Base-by-base conservation (phyloP, 2,329 filamentous ascomycete species). In the Berkeleyomyces basicola region DNA sequence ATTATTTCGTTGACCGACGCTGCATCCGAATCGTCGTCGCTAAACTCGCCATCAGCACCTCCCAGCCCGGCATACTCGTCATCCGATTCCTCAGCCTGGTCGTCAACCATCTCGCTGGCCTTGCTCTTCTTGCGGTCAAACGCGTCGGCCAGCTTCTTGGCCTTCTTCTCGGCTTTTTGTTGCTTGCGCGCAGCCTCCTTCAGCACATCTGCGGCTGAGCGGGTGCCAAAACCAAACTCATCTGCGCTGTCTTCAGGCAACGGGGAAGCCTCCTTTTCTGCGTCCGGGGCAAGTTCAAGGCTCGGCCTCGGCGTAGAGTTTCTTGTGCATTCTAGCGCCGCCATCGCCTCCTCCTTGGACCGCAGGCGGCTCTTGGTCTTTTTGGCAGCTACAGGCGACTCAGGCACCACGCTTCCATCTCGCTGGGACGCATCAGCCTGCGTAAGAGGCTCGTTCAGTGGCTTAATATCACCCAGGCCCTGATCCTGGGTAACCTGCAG, bases 21-120 rank as follows among this genome's bases (percentile, higher is more conserved):
- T 39, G 84, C 84, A 63, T 88, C 83, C 43, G 73, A 74, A 42
- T 86, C 87, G 65, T 88, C 82, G 64, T 90, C 87, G 51, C 81
- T 86, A 67, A 92, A 89, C 67, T 97, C 92, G 65, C 92, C 91
- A 72, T 91, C 92, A 9, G 78, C 86, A 66, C 93, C 93, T 67
- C 93, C 93, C 7, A 99, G 78, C 3, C 93, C 93, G 46, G 91
- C 92, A 71, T 97, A 99, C 72, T 99, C 93, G 71, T 99, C 93
- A 71, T 99, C 95, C 0, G 93, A 99, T 74, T 99, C 93, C 69
- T 96, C 89, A 65, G 93, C 92, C 71, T 95, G 90, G 67, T 96
- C 93, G 67, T 97, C 83, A 44, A 99, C 79, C 80, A 96, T 88
- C 33, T 86, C 85, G 69, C 85, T 90, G 0, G 91, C 92, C 70